These are phyloP conservation scores for Evansstolkia leycettana DNA, from an alignment of 495 filamentous ascomycete genomes.

Conservation along the genomic window DNA sequence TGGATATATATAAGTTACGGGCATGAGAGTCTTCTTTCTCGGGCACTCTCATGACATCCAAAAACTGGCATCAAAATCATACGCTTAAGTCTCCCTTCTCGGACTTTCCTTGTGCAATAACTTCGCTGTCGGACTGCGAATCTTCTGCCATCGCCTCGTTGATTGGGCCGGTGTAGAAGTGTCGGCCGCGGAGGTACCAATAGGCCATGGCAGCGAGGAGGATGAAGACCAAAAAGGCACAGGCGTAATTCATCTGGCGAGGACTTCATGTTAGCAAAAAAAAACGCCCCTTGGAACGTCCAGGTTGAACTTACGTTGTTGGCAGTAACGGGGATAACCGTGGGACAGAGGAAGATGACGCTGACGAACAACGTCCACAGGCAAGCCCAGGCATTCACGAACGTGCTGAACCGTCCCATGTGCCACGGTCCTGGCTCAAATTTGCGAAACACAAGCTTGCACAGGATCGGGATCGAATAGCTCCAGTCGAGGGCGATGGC, in stretches of 20 bases:
- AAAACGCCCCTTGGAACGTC: no score
- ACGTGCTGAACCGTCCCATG: constrained; percentile 32
- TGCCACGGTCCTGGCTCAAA: constrained; percentile 51
- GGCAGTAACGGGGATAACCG: constrained; percentile 36
- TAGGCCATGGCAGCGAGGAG: constrained; percentile 32
- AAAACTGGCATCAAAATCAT: no score
- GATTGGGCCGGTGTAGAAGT: constrained; percentile 41
- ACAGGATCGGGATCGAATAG: constrained; percentile 50
- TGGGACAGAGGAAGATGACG: constrained; percentile 51
- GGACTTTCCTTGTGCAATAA: no score
- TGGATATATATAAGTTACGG: no score
- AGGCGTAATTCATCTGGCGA: constrained; percentile 32
- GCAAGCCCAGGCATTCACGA: constrained; percentile 41
- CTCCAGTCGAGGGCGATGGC: constrained; percentile 52
- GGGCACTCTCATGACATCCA: no score
- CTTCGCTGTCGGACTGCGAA: background rate
- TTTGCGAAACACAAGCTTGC: constrained; percentile 43
- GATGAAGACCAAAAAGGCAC: constrained; percentile 33
- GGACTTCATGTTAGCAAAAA: constrained; percentile 1
- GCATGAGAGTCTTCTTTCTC: no score
- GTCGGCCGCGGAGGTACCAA: constrained; percentile 36
- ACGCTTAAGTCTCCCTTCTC: no score
- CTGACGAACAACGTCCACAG: constrained; percentile 49
- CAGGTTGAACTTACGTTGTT: constrained; percentile 18
- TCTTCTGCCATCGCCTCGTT: constrained; percentile 21